A percentile compares a stretch with the other conserved stretches of the same genome.
Conservation (phyloP, 768 basidiomycete genomes). For the Vararia minispora region DNA sequence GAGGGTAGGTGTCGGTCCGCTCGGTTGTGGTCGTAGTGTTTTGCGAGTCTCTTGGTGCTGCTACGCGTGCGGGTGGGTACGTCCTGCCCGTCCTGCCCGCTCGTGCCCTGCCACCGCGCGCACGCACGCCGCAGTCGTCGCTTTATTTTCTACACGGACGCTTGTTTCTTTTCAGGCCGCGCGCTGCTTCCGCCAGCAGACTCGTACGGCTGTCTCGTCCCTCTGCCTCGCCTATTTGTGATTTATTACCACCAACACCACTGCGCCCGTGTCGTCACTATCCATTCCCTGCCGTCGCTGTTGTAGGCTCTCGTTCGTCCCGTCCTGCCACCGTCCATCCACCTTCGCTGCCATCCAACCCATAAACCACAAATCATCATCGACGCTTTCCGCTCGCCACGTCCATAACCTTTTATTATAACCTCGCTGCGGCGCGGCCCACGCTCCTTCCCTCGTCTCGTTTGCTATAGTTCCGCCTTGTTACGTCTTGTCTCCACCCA, state of each 20-base stretch:
- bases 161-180: constrained; percentile 52
- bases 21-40: constrained; percentile 20
- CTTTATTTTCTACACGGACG: constrained; percentile 55
- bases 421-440: too few species aligned
- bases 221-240: constrained; percentile 8
- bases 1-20: constrained; percentile 32
- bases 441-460: too few species aligned
- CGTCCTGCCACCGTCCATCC: too few species aligned
- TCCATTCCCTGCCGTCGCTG: too few species aligned
- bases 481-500: too few species aligned
- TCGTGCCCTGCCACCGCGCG: background rate
- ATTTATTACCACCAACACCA: constrained; percentile 6
- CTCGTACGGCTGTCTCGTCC: constrained; percentile 7
- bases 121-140: constrained; percentile 25
- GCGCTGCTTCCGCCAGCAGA: constrained; percentile 7
- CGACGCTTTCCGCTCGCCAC: too few species aligned
- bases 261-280: constrained; percentile 19
- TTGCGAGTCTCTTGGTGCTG: constrained; percentile 28
- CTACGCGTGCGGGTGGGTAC: constrained; percentile 18
- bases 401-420: too few species aligned
- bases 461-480: too few species aligned
- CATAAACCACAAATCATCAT: too few species aligned
- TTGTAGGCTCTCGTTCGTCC: too few species aligned
- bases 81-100: background rate
- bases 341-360: too few species aligned